Base-by-base conservation (phyloP, 2,329 filamentous ascomycete genomes). In the Apiospora malaysiana region DNA sequence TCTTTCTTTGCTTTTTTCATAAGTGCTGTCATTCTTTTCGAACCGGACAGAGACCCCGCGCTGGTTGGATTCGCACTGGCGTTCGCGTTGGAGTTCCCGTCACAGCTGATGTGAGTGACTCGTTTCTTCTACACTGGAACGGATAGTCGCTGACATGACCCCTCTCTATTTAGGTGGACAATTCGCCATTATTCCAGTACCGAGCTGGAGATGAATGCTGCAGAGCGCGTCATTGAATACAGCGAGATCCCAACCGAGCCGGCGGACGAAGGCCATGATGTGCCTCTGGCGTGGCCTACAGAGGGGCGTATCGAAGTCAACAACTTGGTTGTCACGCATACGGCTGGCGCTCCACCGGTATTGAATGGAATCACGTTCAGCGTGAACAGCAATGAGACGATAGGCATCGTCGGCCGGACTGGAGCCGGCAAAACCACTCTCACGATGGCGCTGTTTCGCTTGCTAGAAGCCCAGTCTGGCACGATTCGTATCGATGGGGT, bases 121-220 rank as follows among this genome's bases (percentile, higher is more conserved):
- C 85, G 91, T 1, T 21, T 46, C 21, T n/a, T 46, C 42, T 2
- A 10, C 16, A 21, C 45, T n/a, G 18, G 2, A 7, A 4, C 6
- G 72, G 1, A 46, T 46, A 46, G 16, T 21, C 7, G 45, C 10
- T 46, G 45, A 46, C 45, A 46, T n/a, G 18, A 21, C 18, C 45
- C 45, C 3, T n/a, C 45, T 46, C 45, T 46, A 46, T 18, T 12
- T 43, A 43, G 42, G 67, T 69, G 76, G 87, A 86, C 89, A 0
- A 87, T 94, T 49, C 85, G 91, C 1, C 83, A 90, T 70, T 94
- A 93, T 77, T 87, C 92, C 0, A 90, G 89, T 73, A 82, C 94
- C 27, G 93, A 95, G 78, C 83, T 95, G 5, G 89, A 93, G 76
- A 94, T 95, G 91, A 94, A 94, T 76, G 89, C 92, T 0, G 90